phyloP scores from a whole-genome alignment of 257 asterid species.

The Plantago ovata region DNA sequence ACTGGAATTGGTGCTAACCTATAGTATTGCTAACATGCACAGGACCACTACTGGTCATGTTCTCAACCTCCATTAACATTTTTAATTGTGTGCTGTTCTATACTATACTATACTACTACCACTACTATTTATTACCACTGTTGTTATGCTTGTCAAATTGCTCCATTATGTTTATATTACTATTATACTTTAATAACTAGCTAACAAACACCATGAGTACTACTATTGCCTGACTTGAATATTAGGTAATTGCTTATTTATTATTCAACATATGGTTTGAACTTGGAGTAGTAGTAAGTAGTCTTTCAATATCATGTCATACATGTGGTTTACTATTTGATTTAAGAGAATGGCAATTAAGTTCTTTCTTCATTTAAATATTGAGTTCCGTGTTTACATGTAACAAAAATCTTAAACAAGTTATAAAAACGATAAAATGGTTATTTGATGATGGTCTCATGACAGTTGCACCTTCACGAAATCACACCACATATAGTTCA shows the following conservation, averaged over 20 bases:
- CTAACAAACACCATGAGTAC: not conserved
- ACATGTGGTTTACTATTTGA: not conserved
- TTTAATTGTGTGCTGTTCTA: not conserved
- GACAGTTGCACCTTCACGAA: too few species aligned
- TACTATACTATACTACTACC: too few species aligned
- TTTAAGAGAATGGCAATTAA: too few species aligned
- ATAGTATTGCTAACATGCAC: conserved; percentile 4
- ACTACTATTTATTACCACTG: too few species aligned
- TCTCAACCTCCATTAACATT: conserved; percentile 12
- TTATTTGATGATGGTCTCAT: too few species aligned
- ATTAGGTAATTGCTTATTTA: not conserved
- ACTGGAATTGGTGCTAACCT: conserved; percentile 8
- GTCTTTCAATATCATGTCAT: conserved; percentile 1
- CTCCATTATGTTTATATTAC: not conserved
- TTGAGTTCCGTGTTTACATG: too few species aligned
- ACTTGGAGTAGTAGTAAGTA: not conserved
- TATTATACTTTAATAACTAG: not conserved
- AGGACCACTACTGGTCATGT: conserved; percentile 33
- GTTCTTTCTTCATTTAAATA: too few species aligned
- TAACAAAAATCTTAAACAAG: too few species aligned
- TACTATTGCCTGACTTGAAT: not conserved
- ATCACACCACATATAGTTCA: too few species aligned
- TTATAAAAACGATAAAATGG: too few species aligned
- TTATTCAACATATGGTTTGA: not conserved
- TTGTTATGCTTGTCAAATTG: not conserved